Conservation (phyloP, 306 rosid species). For the Cicer chorassanicum region DNA sequence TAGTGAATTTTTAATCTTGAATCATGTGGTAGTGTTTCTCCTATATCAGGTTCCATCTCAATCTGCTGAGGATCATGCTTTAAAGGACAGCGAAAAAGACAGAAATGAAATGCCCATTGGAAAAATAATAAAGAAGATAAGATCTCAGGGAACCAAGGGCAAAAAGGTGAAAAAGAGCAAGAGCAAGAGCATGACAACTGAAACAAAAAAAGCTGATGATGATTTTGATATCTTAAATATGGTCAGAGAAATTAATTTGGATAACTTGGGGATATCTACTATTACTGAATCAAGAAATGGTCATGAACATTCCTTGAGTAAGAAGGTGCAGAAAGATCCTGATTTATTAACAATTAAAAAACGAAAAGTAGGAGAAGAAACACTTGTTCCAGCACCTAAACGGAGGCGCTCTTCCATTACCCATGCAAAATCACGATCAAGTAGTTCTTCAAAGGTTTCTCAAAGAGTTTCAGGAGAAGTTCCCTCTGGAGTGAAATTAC, state of each 20-base stretch:
- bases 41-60: conserved; percentile 59
- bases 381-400: conserved; percentile 69
- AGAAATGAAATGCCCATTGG: conserved; percentile 84
- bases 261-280: conserved; percentile 63
- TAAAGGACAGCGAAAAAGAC: conserved; percentile 64
- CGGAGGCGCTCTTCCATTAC: conserved; percentile 62
- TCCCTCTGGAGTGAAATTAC: conserved; percentile 47
- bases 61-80: conserved; percentile 58
- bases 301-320: conserved; percentile 60
- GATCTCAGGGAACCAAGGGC: conserved; percentile 67
- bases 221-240: conserved; percentile 76
- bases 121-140: conserved; percentile 73
- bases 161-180: conserved; percentile 68
- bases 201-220: conserved; percentile 63
- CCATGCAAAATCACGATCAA: conserved; percentile 54
- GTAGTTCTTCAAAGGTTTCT: conserved; percentile 60
- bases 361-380: conserved; percentile 63
- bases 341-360: conserved; percentile 53
- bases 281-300: conserved; percentile 86
- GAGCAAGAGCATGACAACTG: conserved; percentile 46
- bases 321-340: conserved; percentile 54
- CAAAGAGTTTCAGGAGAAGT: conserved; percentile 50
- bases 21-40: conserved; percentile 44
- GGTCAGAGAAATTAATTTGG: conserved; percentile 92
- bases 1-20: conserved; percentile 38